Evolutionary conservation across 148 eudicot genomes (phyloP).

Genomic region (Spergularia marina): DNA sequence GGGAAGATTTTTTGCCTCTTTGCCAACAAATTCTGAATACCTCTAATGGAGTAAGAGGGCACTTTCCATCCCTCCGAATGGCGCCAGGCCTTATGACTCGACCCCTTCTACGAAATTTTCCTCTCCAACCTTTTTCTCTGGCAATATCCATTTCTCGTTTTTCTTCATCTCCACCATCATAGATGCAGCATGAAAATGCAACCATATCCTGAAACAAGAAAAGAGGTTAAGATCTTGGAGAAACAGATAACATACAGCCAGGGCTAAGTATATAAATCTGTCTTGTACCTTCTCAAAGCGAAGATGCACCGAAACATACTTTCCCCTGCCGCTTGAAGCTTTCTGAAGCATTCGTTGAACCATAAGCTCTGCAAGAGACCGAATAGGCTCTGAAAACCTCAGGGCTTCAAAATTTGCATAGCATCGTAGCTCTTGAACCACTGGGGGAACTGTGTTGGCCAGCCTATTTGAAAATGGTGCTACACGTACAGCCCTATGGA

Average conservation of each 20-base stretch:
- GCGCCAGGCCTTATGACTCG: conserved; percentile 90
- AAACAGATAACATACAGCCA: neutral
- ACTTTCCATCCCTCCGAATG: conserved; percentile 86
- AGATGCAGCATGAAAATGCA: conserved; percentile 96
- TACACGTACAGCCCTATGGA: conserved; percentile 86
- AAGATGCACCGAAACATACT: conserved; percentile 88
- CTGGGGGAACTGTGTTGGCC: conserved; percentile 84
- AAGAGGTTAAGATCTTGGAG: conserved; percentile 1
- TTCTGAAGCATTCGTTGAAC: conserved; percentile 81
- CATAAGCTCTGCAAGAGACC: conserved; percentile 80
- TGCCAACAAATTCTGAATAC: conserved; percentile 32
- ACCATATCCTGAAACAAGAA: conserved; percentile 83
- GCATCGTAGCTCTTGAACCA: conserved; percentile 85
- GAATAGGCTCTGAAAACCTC: conserved; percentile 83
- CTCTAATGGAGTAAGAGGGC: conserved; percentile 97
- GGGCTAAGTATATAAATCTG: neutral
- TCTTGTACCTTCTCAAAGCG: conserved; percentile 84
- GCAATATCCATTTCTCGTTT: conserved; percentile 91
- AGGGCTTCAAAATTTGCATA: conserved; percentile 90
- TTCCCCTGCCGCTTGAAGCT: conserved; percentile 68
- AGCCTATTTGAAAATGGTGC: conserved; percentile 97
- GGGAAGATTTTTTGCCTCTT: neutral
- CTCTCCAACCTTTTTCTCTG: conserved; percentile 98
- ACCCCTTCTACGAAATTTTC: conserved; percentile 82
- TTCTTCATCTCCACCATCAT: conserved; percentile 95